phyloP scores from a whole-genome alignment of 1,284 basidiomycete species.

The Apiotrichum siamense region DNA sequence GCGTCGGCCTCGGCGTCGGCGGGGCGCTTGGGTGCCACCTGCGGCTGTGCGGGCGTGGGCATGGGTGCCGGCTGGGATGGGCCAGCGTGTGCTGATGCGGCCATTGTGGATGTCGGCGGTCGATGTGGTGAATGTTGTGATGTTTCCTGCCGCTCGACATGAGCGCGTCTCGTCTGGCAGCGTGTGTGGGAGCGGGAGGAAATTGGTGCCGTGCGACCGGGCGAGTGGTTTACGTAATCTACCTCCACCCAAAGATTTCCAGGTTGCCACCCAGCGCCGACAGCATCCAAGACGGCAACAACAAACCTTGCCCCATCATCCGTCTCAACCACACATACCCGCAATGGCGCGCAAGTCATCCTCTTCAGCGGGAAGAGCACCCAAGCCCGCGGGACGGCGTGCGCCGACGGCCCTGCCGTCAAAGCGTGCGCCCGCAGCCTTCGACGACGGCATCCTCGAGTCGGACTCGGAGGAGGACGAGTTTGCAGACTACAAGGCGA shows the following conservation, averaged over 20 bases:
- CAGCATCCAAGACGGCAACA: neutral
- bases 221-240: neutral
- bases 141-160: no score
- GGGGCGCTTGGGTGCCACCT: constrained; percentile 10
- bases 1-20: constrained; percentile 16
- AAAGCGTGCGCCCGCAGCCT: neutral
- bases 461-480: constrained; percentile 45
- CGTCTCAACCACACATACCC: neutral
- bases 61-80: neutral
- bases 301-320: neutral
- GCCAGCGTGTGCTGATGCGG: constrained; percentile 1
- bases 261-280: neutral
- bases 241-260: no score
- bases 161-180: neutral
- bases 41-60: no score
- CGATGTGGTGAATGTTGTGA: constrained; percentile 1
- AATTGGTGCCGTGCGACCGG: no score
- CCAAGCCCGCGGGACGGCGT: no score
- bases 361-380: neutral
- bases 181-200: no score
- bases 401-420: no score
- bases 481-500: constrained; percentile 21
- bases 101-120: neutral
- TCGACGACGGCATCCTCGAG: constrained; percentile 33
- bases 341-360: neutral